Percentiles rank a stretch among this genome's conserved stretches.
phyloP scores from a whole-genome alignment of 768 basidiomycete genomes.

The Phaeotremella skinneri region DNA sequence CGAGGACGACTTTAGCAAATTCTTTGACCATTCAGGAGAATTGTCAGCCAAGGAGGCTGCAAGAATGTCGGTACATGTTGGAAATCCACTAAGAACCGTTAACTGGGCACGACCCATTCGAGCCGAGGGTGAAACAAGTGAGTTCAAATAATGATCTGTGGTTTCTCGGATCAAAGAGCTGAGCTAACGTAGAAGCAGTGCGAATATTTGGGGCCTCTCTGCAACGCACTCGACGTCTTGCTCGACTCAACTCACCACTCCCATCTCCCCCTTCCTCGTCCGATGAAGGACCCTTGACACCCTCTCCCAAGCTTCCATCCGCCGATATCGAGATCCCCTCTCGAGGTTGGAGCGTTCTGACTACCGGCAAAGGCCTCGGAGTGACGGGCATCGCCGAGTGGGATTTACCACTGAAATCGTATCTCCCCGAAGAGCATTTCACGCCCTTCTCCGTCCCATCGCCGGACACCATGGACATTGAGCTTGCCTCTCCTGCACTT shows the following conservation, averaged over 20 bases:
- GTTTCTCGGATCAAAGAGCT: not conserved
- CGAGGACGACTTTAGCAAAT: not conserved
- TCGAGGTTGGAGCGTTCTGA: conserved; percentile 18
- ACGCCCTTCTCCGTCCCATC: conserved; percentile 1
- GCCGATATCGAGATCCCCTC: conserved; percentile 5
- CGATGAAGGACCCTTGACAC: conserved; percentile 27
- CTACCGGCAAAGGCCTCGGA: conserved; percentile 18
- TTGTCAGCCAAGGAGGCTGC: conserved; percentile 3
- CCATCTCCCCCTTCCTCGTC: conserved; percentile 25
- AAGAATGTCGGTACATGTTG: conserved; percentile 10
- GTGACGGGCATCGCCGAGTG: conserved; percentile 24
- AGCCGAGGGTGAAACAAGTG: conserved; percentile 8
- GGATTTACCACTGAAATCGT: conserved; percentile 13
- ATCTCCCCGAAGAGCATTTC: conserved; percentile 9
- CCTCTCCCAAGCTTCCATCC: conserved; percentile 22
- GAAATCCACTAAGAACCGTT: conserved; percentile 1
- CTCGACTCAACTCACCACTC: conserved; percentile 9
- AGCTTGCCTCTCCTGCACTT: not conserved
- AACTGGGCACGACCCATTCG: conserved; percentile 32
- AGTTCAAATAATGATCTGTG: conserved; percentile 8
- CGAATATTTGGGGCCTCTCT: conserved; percentile 33
- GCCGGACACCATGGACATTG: not conserved
- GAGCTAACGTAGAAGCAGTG: conserved; percentile 11
- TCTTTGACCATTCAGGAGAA: not conserved
- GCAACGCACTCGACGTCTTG: conserved; percentile 26